Evolutionary conservation across 495 filamentous ascomycete genomes (phyloP).

Genomic region (Penicillium canariense): DNA sequence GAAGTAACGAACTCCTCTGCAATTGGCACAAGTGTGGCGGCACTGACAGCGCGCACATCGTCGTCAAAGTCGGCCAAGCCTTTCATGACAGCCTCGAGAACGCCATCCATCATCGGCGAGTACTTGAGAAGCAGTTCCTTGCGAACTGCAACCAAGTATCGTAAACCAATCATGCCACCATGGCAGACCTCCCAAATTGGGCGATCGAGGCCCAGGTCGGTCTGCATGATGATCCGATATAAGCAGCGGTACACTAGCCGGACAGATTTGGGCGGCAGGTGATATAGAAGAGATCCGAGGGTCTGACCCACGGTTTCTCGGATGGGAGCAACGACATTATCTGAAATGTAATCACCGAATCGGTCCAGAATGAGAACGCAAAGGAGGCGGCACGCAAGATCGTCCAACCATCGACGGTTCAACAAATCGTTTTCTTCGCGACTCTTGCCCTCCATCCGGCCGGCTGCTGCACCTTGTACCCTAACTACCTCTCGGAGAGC

Average conservation of each 20-base stretch:
- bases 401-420: constrained; percentile 85
- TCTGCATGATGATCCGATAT: constrained; percentile 88
- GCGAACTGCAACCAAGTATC: constrained; percentile 91
- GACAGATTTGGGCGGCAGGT: constrained; percentile 72
- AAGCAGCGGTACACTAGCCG: constrained; percentile 76
- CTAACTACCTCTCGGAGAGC: constrained; percentile 88
- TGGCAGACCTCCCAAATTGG: constrained; percentile 93
- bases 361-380: constrained; percentile 96
- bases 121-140: constrained; percentile 87
- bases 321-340: constrained; percentile 94
- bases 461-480: constrained; percentile 90
- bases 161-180: constrained; percentile 93
- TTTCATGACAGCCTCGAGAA: constrained; percentile 89
- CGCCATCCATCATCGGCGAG: constrained; percentile 82
- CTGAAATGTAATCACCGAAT: constrained; percentile 96
- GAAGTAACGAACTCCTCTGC: constrained; percentile 88
- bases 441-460: constrained; percentile 66
- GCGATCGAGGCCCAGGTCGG: constrained; percentile 64
- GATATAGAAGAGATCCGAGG: constrained; percentile 79
- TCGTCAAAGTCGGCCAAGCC: constrained; percentile 88
- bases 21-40: constrained; percentile 92
- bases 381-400: constrained; percentile 85
- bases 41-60: constrained; percentile 95
- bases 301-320: constrained; percentile 96
- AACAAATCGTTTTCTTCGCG: constrained; percentile 71